Base-by-base conservation (phyloP, 441 rosid genomes). In the Metrosideros polymorpha region DNA sequence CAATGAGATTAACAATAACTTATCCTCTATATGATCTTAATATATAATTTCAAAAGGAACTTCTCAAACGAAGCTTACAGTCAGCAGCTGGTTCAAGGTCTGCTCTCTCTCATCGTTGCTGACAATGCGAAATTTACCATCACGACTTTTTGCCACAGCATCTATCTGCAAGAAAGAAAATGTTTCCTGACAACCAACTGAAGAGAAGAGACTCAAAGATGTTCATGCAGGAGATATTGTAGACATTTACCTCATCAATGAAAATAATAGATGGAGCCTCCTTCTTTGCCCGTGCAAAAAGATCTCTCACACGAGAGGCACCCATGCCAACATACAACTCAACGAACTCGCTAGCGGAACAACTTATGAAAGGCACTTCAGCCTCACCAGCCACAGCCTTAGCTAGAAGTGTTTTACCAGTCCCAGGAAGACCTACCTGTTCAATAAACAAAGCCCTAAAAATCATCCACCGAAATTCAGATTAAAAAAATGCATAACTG, bases 281-380 rank as follows among this genome's bases (percentile, higher is more conserved):
- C 92, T 94, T 96, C 93, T 98, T 98, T 87, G 99, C 99, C 86
- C 98, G 90, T 82, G 98, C 96, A 92, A 98, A 98, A 51, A 98
- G 95, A 91, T 98, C 98, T 90, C 99, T 93, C 86, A 96, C 99
- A 82, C 98, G 97, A 52, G 99, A 96, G 57, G 99, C 99, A 59
- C 99, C 99, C 99, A 98, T 96, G 86, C 96, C 98, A 89, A 98
- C 98, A 91, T 96, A 98, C 85, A 98, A 88, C 92, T 98, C 99
- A 15, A 98, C 99, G 87, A 98, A 98, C 92, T 98, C 99, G 91
- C 99, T 98, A 47, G 99, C 99, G 22, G 99, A 96, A 89, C 99
- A 97, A 90, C 99, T 97, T 86, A 98, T 95, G 87, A 98, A 98
- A 45, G 98, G 97, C 83, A 97, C 99, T 30, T 96, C 98, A 84